These are phyloP conservation scores for Diacronema lutheri DNA, from an alignment of 78 protist genomes.

Conservation along the genomic window DNA sequence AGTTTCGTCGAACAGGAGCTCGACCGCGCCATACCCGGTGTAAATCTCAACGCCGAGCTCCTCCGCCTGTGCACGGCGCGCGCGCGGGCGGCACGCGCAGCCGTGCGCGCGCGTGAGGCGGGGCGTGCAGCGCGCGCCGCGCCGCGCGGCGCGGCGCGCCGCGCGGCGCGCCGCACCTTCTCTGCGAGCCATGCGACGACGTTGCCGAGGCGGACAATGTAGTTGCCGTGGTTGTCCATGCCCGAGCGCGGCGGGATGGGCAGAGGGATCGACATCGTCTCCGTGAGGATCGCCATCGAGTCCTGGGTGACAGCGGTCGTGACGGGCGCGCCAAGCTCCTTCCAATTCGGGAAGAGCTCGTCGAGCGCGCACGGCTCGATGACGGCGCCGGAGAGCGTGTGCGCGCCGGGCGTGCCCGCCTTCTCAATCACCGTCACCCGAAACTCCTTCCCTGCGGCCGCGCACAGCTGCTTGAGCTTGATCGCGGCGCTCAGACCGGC, in stretches of 20 bases:
- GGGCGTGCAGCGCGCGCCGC: background rate
- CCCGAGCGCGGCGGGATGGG: constrained; percentile 7
- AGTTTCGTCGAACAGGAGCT: constrained; percentile 62
- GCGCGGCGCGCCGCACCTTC: too few relatives aligned
- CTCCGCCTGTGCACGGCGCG: constrained; percentile 72
- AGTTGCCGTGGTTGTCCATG: constrained; percentile 91
- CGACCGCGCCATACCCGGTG: constrained; percentile 86
- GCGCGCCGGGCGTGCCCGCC: constrained; percentile 84
- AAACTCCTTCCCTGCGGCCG: constrained; percentile 37
- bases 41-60: constrained; percentile 91
- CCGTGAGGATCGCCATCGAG: constrained; percentile 58
- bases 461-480: constrained; percentile 81
- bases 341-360: constrained; percentile 94
- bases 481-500: constrained; percentile 97
- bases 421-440: constrained; percentile 89
- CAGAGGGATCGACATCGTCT: constrained; percentile 7
- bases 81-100: too few relatives aligned
- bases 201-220: constrained; percentile 72
- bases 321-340: constrained; percentile 84
- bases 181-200: too few relatives aligned
- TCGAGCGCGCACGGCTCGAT: constrained; percentile 88
- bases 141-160: constrained; percentile 72
- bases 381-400: constrained; percentile 92
- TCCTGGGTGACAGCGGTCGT: constrained; percentile 76
- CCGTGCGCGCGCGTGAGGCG: too few relatives aligned